These are phyloP conservation scores for Blakeslea trispora DNA, from an alignment of 371 early-diverging fungal species.

Conservation along the genomic window DNA sequence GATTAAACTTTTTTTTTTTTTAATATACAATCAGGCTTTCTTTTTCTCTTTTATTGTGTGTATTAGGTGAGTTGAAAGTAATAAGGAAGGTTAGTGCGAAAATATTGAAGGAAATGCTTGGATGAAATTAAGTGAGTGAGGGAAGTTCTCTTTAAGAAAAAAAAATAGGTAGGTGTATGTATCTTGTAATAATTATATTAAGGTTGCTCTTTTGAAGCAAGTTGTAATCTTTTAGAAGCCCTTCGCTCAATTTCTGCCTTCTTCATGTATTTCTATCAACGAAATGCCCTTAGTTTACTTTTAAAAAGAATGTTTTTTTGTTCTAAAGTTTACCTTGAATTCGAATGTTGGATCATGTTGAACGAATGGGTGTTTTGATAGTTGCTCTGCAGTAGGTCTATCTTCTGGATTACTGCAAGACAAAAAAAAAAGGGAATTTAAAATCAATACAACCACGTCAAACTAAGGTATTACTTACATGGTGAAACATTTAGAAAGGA, in stretches of 20 bases:
- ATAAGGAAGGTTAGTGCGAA: no score
- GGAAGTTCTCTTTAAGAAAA: no score
- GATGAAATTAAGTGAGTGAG: no score
- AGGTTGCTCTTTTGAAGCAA: no score
- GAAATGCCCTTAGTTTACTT: background rate
- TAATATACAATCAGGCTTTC: no score
- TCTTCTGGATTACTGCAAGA: slow-evolving; percentile 57
- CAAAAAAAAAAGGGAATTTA: no score
- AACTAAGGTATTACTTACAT: slow-evolving; percentile 53
- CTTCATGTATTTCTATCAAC: slow-evolving; percentile 31
- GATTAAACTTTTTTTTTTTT: no score
- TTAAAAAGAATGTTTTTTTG: background rate
- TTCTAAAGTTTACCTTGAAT: slow-evolving; percentile 47
- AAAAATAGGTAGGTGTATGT: no score
- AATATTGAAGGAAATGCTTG: no score
- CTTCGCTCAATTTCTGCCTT: slow-evolving; percentile 28
- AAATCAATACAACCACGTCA: slow-evolving; percentile 1
- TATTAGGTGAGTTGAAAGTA: no score
- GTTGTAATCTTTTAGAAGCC: slow-evolving; percentile 20
- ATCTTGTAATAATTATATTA: no score
- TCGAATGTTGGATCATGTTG: slow-evolving; percentile 56
- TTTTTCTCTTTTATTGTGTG: no score
- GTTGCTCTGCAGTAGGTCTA: slow-evolving; percentile 68
- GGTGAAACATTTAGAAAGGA: slow-evolving; percentile 77
- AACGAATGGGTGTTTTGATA: slow-evolving; percentile 60